Evolutionary conservation across 2,329 filamentous ascomycete genomes (phyloP), one percentile per base, ranked within the genome.

Genomic region (Aplosporella prunicola): DNA sequence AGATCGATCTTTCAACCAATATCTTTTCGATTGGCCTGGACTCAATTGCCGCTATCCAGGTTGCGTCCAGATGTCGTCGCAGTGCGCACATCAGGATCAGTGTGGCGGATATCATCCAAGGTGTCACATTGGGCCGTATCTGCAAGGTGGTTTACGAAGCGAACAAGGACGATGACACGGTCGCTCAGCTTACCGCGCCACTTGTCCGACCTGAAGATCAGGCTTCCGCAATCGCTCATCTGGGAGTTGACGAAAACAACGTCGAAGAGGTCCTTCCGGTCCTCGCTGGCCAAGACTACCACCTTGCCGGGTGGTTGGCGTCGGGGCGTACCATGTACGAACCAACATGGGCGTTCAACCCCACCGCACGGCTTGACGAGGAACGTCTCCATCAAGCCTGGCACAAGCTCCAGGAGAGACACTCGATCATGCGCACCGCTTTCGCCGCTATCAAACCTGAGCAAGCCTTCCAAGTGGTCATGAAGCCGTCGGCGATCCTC

Each of bases 351-450:
- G 28, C 39, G 3, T 40, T 35, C 32, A 40, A 20, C 17, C 32
- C 33, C 4, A 35, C 16, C 9, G 27, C 18, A 17, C 20, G 24
- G 4, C 28, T 61, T 3, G 47, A 60, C 29, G 32, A 33, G 9
- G 43, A 43, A 1, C 45, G 40, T n/a, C 45, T 61, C 3, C 32
- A 46, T 24, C 23, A 44, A 11, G 50, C 58, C 8, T 61, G 58
- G 57, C 35, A 38, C 5, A 36, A 39, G 9, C 48, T 61, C 9
- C 47, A 53, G 15, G 44, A 56, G 38, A 45, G 51, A 23, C 52
- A 60, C 32, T 43, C 54, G 1, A 50, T 60, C 9, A 42, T 61
- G 29, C 50, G 58, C 8, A 61, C 58, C 0, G 47, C 56, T 0
- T 60, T 61, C 43, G 51, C 48, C 15, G 49, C 53, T 4, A 39